Base-by-base conservation (phyloP, 129 eudicot genomes). In the Daucus carota region DNA sequence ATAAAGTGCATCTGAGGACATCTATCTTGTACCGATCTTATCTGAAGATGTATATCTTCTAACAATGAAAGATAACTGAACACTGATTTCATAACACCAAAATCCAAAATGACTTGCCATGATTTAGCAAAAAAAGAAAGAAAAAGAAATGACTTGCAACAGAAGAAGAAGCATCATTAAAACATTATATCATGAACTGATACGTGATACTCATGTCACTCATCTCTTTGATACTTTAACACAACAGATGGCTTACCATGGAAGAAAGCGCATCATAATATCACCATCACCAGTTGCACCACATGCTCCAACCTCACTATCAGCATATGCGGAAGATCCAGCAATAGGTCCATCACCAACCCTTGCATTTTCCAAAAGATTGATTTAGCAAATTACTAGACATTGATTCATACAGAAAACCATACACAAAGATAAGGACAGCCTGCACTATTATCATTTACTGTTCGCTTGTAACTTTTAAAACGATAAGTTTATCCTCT, bases 211-310 rank as follows among this genome's bases (percentile, higher is more conserved):
- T 67, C 14, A 67, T 5, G 11, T 66, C n/a, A 16, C 36, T 66
- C 1, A 17, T 34, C 24, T 67, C 72, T 8, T 67, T 33, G 43
- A 26, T 17, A n/a, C 36, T 14, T 75, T 1, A 15, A n/a, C 29
- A 59, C 17, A 14, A 42, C 17, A 22, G 4, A 29, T 16, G 68
- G 65, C 68, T 31, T 83, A 93, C 97, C 98, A 93, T 73, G 98
- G 98, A 79, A 93, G 92, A 75, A 93, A 93, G 81, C 97, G 98
- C 97, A 93, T 93, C 98, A 93, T 93, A 65, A 93, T 83, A 83
- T 93, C 98, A 81, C 98, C 98, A 84, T 93, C 98, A 22, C 98
- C 98, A 24, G 92, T 90, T 33, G 97, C 98, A 62, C 98, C 98
- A 80, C 98, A 93, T 76, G 96, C 97, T 79, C 98, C 97, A 74